Base-by-base conservation (phyloP, 2,329 filamentous ascomycete genomes). In the Hypoxylon sp. region DNA sequence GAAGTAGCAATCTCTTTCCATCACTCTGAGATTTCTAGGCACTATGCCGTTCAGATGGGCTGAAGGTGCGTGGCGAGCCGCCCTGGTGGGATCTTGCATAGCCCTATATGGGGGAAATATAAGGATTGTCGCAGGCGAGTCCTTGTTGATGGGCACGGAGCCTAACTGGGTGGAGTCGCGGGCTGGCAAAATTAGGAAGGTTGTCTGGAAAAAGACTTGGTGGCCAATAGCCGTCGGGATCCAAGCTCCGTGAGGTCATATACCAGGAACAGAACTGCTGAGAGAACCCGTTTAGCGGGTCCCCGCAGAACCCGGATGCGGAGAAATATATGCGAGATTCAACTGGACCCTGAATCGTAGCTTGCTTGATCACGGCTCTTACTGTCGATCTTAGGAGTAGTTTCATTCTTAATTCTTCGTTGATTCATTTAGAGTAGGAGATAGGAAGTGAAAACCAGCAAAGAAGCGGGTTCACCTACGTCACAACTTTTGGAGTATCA, bases 151-250 rank as follows among this genome's bases (percentile, higher is more conserved):
- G 62, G 62, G 46, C 59, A 68, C 68, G 65, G 68, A 71, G 52
- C 68, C 47, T 66, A 55, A 35, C 50, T 47, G 19, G 19, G 60
- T 71, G 69, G 69, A 69, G 66, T 35, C 17, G 51, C 53, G 59
- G n/a, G 24, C 69, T 62, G 69, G 69, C 60, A 69, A 71, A 71
- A 69, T 69, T 44, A 17, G 57, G 39, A 67, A 48, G 44, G 19
- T 50, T 55, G 68, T 71, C 69, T 69, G 69, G 69, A 69, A 71
- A 71, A 71, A 69, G 21, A 42, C 44, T 6, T 42, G 8, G 37
- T 44, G 56, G 32, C 62, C 69, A 67, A 71, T 69, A 71, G 63
- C 69, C 66, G 69, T 29, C 69, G 66, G 67, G 63, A 63, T 47
- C 54, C 50, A 65, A 44, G 46, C 47, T 69, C 69, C 69, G 67